Base-by-base conservation (phyloP, 352 stramenopile species). In the Pythium pectinolyticum region DNA sequence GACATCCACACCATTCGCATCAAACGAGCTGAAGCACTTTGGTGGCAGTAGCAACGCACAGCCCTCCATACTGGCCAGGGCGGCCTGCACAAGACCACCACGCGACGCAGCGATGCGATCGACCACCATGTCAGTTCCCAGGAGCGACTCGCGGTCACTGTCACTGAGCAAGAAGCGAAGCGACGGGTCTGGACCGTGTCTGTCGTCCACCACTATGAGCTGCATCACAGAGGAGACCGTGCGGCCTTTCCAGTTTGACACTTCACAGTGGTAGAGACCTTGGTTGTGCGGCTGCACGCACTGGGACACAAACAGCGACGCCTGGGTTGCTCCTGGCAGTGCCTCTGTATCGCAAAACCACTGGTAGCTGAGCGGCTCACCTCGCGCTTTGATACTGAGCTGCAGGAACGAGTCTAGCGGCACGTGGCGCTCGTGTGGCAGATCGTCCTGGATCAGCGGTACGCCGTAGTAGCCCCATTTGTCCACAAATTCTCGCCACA, bases 361-460 rank as follows among this genome's bases (percentile, higher is more conserved):
- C 55, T 90, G 82, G 32, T 89, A 93, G 3, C 25, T 61, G 0
- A 93, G 64, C 14, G 82, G 84, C n/a, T 93, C 82, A 14, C 84
- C 84, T 48, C 84, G 84, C 10, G 74, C 82, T 41, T 74, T 54
- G 24, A 91, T 61, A 19, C 54, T 66, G 0, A 89, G 51, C 50
- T 84, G 60, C 0, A 87, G 64, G 48, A 77, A 80, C 28, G 80
- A 84, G 22, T 89, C 77, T 3, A 90, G 67, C 2, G 78, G 48
- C 3, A 67, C 77, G 15, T 53, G 61, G 2, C 81, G 61, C 3
- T 69, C 30, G 10, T 50, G 4, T 2, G 77, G 73, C 0, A 92
- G 62, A 31, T 91, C 80, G 35, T 70, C 61, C 15, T 78, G 50
- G 43, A 91, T 61, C 19, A 84, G 27, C 32, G 84, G 84, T 67